phyloP scores from a whole-genome alignment of 345 rosid genomes.

The Eucalyptus cladocalyx region DNA sequence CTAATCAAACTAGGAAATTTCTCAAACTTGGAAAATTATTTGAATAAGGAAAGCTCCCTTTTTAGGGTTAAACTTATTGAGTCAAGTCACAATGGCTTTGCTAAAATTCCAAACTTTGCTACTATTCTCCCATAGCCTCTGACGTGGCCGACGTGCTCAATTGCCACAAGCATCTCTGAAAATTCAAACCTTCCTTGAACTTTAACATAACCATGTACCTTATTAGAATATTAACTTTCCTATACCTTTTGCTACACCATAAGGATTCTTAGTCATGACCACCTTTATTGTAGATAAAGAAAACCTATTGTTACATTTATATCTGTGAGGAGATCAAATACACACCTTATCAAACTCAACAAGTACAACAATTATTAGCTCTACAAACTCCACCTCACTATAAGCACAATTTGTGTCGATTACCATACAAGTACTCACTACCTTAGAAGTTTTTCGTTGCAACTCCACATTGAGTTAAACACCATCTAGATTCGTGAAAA shows the following conservation, averaged over 20 bases:
- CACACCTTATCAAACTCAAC: neutral
- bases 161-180: neutral
- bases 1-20: neutral
- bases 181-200: too few species aligned
- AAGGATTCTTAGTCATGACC: neutral
- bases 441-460: neutral
- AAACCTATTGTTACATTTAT: neutral
- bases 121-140: neutral
- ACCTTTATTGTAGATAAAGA: neutral
- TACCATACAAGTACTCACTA: neutral
- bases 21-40: neutral
- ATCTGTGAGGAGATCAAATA: rapidly evolving
- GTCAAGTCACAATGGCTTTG: neutral
- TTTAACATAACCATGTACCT: neutral
- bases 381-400: neutral
- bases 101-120: neutral
- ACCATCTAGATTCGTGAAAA: neutral
- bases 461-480: neutral
- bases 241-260: neutral
- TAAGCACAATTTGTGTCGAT: neutral
- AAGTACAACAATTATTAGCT: neutral
- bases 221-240: neutral
- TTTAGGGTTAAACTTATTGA: neutral
- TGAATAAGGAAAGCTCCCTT: neutral
- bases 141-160: neutral